phyloP scores from a whole-genome alignment of 2,329 filamentous ascomycete genomes.

The Botrytis porri region DNA sequence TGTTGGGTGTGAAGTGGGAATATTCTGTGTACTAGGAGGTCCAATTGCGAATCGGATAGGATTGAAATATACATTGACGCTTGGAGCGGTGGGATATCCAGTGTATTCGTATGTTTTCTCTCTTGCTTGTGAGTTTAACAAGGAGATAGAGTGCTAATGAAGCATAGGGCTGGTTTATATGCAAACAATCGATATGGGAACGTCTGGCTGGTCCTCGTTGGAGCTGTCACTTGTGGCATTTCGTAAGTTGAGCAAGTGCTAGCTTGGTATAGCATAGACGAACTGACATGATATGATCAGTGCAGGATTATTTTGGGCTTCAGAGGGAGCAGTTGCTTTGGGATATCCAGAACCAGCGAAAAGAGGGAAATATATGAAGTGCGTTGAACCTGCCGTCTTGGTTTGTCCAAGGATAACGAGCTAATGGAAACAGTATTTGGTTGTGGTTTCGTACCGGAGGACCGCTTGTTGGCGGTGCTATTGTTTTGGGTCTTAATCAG shows the following conservation, averaged over 20 bases:
- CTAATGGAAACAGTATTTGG: constrained; percentile 37
- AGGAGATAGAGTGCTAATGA: constrained; percentile 32
- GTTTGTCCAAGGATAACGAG: not conserved
- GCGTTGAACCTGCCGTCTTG: not conserved
- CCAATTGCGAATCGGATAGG: constrained; percentile 9
- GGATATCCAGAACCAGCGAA: constrained; percentile 40
- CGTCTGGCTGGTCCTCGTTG: constrained; percentile 44
- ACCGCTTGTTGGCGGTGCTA: constrained; percentile 46
- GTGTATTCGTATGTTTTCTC: constrained; percentile 35
- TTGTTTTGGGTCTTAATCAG: constrained; percentile 46
- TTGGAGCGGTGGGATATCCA: constrained; percentile 44
- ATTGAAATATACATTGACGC: constrained; percentile 20
- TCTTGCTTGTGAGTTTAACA: not conserved
- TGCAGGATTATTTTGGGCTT: constrained; percentile 44
- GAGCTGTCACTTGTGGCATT: constrained; percentile 41
- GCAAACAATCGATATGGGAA: constrained; percentile 41
- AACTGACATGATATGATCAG: constrained; percentile 20
- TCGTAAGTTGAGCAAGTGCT: not conserved
- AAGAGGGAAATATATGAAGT: constrained; percentile 27
- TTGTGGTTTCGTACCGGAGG: constrained; percentile 43
- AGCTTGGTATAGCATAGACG: not conserved
- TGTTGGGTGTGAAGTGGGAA: constrained; percentile 39
- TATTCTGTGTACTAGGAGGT: constrained; percentile 1
- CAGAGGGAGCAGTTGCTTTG: constrained; percentile 43
- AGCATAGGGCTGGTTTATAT: constrained; percentile 38